phyloP scores from a whole-genome alignment of 108 stramenopile species.

The Aureococcus anophagefferens region DNA sequence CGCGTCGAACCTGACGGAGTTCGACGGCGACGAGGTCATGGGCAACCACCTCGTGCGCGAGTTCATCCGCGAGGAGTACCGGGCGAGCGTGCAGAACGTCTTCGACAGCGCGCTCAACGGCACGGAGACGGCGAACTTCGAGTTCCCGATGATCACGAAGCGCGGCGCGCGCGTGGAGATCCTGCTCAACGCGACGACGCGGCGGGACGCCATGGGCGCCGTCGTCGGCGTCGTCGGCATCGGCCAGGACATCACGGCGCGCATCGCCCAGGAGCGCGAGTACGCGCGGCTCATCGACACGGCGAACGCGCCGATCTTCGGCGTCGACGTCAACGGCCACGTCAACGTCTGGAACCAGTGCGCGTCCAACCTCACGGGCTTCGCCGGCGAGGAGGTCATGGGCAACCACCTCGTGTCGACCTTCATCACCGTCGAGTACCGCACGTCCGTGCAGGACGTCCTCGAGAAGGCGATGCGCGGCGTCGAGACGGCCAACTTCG shows the following conservation, averaged over 20 bases:
- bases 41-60: conserved; percentile 10
- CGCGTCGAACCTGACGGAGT: conserved; percentile 40
- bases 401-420: neutral
- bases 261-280: neutral
- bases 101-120: neutral
- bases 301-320: conserved; percentile 3
- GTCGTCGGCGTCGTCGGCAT: conserved; percentile 17
- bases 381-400: conserved; percentile 5
- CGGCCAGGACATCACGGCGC: conserved; percentile 14
- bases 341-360: conserved; percentile 25
- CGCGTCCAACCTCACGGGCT: conserved; percentile 17
- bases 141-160: conserved; percentile 11
- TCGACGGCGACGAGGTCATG: conserved; percentile 36
- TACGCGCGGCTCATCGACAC: conserved; percentile 1
- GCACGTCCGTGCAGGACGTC: conserved; percentile 27
- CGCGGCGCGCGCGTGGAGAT: neutral
- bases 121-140: conserved; percentile 3
- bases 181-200: conserved; percentile 9
- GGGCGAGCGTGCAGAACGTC: neutral
- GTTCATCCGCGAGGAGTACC: neutral
- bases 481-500: conserved; percentile 34
- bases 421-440: conserved; percentile 28
- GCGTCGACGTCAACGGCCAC: neutral
- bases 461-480: conserved; percentile 42
- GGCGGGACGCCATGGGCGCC: conserved; percentile 6